phyloP scores from a whole-genome alignment of 192 early-diverging fungal genomes.

The Coemansia sp. region DNA sequence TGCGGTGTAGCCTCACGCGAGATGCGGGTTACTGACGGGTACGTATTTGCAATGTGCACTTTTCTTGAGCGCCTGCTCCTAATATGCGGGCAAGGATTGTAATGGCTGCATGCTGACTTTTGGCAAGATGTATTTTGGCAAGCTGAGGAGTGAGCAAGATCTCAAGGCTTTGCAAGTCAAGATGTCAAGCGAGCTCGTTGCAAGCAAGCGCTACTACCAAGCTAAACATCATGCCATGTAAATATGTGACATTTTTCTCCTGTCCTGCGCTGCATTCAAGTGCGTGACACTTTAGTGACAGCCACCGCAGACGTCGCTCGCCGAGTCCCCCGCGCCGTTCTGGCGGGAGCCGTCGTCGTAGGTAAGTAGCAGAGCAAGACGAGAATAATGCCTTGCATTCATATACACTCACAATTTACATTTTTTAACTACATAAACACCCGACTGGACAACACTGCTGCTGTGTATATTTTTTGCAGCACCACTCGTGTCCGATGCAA shows the following conservation, averaged over 20 bases:
- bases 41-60: constrained; percentile 13
- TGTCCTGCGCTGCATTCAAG: neutral
- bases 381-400: no score
- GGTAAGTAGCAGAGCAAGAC: constrained; percentile 17
- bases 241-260: neutral
- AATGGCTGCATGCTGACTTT: constrained; percentile 8
- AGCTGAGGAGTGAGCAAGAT: constrained; percentile 5
- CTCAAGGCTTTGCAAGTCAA: constrained; percentile 38
- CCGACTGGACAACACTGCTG: neutral
- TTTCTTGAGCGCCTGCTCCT: neutral
- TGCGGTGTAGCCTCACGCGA: constrained; percentile 43
- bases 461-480: neutral
- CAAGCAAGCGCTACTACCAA: constrained; percentile 1
- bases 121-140: constrained; percentile 4
- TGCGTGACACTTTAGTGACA: constrained; percentile 10
- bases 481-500: neutral
- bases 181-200: constrained; percentile 26
- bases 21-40: constrained; percentile 41
- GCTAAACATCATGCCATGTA: constrained; percentile 4
- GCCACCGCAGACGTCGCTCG: constrained; percentile 23
- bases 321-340: constrained; percentile 25
- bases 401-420: neutral
- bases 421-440: constrained; percentile 7
- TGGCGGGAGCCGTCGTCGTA: constrained; percentile 19
- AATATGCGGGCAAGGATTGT: constrained; percentile 1